A percentile compares a stretch with the other conserved stretches of the same genome.
These are phyloP conservation scores for Lindgomyces ingoldianus DNA, from an alignment of 495 filamentous ascomycete species.

Conservation along the genomic window DNA sequence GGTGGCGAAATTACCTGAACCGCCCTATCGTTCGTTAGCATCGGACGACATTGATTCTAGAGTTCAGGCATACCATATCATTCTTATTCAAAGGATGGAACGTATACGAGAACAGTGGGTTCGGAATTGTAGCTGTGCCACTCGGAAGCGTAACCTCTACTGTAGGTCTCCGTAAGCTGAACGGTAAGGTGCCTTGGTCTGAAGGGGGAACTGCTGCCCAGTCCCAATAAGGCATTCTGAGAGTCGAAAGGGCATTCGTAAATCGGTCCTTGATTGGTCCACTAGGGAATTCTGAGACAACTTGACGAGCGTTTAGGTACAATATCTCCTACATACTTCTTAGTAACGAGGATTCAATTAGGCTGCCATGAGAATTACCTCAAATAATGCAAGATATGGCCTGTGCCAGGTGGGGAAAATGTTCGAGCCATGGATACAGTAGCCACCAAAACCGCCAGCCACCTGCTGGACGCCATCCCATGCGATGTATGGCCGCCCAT, in stretches of 20 bases:
- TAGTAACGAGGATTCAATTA: neutral
- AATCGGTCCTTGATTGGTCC: conserved; percentile 50
- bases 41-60: conserved; percentile 37
- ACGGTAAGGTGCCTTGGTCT: conserved; percentile 52
- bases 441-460: conserved; percentile 55
- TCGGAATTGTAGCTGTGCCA: conserved; percentile 55
- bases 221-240: conserved; percentile 69
- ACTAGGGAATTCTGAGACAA: conserved; percentile 56
- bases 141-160: conserved; percentile 57
- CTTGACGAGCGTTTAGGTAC: conserved; percentile 52
- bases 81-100: conserved; percentile 56
- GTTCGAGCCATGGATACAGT: conserved; percentile 65
- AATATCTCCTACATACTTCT: conserved; percentile 55
- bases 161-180: conserved; percentile 49
- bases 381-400: conserved; percentile 66
- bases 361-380: conserved; percentile 50
- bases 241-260: conserved; percentile 53
- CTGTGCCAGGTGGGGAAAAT: conserved; percentile 74
- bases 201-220: conserved; percentile 59
- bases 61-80: conserved; percentile 46
- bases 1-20: conserved; percentile 33
- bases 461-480: conserved; percentile 58
- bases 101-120: conserved; percentile 63
- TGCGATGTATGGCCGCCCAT: conserved; percentile 60
- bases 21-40: conserved; percentile 37